Percentiles rank a stretch among this genome's conserved stretches.
These are phyloP conservation scores for Trifolium repens DNA, from an alignment of 306 rosid species.

Conservation along the genomic window DNA sequence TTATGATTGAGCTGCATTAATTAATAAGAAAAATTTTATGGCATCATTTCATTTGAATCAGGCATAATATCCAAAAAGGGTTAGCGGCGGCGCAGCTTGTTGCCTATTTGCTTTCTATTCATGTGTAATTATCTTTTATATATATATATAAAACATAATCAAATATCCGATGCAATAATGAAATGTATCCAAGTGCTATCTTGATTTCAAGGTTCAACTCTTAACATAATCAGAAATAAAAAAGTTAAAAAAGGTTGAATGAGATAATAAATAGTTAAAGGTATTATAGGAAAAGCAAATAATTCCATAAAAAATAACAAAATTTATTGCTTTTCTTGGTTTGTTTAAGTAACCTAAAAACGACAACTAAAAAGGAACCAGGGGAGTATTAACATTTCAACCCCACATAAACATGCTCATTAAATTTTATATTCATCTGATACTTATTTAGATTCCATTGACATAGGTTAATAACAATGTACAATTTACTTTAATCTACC, in stretches of 20 bases:
- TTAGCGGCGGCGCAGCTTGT: too few relatives aligned
- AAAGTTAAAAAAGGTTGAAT: conserved; percentile 1
- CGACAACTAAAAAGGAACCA: neutral
- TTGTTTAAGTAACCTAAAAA: neutral
- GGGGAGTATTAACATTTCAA: conserved; percentile 12
- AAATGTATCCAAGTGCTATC: conserved; percentile 26
- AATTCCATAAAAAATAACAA: neutral
- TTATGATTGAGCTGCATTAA: conserved; percentile 82
- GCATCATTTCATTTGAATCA: conserved; percentile 20
- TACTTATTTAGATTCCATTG: neutral
- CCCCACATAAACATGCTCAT: neutral
- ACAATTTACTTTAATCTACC: neutral
- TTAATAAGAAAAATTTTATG: conserved; percentile 31
- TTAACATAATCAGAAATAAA: neutral
- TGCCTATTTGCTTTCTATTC: too few relatives aligned
- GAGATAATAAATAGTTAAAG: neutral
- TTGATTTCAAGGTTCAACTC: conserved; percentile 29
- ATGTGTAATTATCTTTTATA: too few relatives aligned
- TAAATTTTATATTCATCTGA: neutral
- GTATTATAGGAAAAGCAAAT: neutral
- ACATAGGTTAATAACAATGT: conserved; percentile 6
- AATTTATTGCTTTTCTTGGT: neutral
- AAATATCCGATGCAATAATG: conserved; percentile 23
- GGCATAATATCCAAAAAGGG: conserved; percentile 6
- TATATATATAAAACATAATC: too few relatives aligned